A percentile compares a stretch with the other conserved stretches of the same genome.
These are phyloP conservation scores for Boletus coccyginus DNA, from an alignment of 768 basidiomycete species.

Conservation along the genomic window DNA sequence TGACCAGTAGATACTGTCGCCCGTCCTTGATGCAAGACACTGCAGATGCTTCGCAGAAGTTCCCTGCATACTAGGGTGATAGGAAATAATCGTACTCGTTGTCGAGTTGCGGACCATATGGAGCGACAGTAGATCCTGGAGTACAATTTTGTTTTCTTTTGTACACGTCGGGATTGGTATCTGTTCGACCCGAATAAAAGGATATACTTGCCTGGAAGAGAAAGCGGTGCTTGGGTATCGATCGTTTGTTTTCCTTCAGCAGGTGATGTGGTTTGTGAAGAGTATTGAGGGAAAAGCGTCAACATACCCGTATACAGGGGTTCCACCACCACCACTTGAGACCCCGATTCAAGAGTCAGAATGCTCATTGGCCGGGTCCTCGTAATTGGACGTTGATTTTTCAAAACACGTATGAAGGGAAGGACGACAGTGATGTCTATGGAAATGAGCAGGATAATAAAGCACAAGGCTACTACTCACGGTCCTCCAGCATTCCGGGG, in stretches of 20 bases:
- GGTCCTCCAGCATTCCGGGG: constrained; percentile 31
- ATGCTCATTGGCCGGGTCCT: constrained; percentile 14
- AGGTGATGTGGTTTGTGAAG: neutral
- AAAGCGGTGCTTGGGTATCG: constrained; percentile 31
- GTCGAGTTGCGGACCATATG: constrained; percentile 37
- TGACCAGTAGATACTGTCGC: constrained; percentile 36
- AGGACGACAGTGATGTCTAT: constrained; percentile 44
- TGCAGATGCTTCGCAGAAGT: constrained; percentile 29
- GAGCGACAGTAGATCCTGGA: constrained; percentile 36
- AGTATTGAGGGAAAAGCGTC: neutral
- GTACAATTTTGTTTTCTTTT: constrained; percentile 20
- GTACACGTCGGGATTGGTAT: neutral
- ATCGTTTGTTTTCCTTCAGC: constrained; percentile 22
- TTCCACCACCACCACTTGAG: neutral
- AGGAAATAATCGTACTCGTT: constrained; percentile 36
- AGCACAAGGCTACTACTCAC: constrained; percentile 28
- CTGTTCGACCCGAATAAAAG: neutral
- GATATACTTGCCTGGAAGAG: constrained; percentile 15
- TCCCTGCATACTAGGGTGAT: constrained; percentile 22
- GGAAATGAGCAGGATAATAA: neutral
- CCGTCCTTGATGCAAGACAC: constrained; percentile 24
- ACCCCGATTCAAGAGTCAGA: constrained; percentile 9
- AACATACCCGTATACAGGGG: constrained; percentile 12
- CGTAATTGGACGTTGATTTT: constrained; percentile 23
- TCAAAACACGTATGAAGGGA: constrained; percentile 40